Evolutionary conservation across 148 eudicot genomes (phyloP), one percentile per base, ranked within the genome.

Genomic region (Chenopodium album): DNA sequence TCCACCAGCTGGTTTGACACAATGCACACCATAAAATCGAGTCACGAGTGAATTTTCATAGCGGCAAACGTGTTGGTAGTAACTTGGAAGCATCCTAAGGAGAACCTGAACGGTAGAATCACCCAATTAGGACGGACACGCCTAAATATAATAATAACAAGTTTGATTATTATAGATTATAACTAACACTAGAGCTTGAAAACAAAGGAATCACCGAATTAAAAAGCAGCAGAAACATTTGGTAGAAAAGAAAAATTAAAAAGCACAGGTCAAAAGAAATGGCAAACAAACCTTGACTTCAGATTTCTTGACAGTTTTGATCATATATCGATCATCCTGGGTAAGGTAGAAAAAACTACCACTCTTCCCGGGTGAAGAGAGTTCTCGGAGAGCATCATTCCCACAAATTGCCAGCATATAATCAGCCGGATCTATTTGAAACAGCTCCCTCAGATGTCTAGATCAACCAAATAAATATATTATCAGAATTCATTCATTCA

Each of bases 361-460:
- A 85, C 99, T 96, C 86, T 96, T 96, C 48, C 99, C 99, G 0
- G 97, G 99, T 37, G 99, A 94, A 23, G 98, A 92, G 32, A 96
- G 91, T 87, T 96, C 99, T 75, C 98, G 85, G 11, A 96, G 89
- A n/a, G 99, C 91, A 83, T 90, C 98, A 82, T 89, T 89, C 65
- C 99, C 99, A 83, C 98, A 94, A 10, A 96, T 88, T 72, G 99
- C 97, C 63, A 92, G 64, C 99, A 94, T 92, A 85, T 96, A 96
- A 90, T 94, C 98, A 19, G 94, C 99, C 44, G 98, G 92, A 89
- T 96, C 99, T 52, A 96, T 90, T 89, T 96, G 94, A 84, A 96
- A 96, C 54, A 91, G 83, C 81, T 91, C 90, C 87, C 99, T 89
- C 87, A 96, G 86, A 84, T 86, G 93, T 82, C 99, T 96, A 66